Conservation (phyloP, 192 early-diverging fungal genomes). For the Linnemannia hyalina region DNA sequence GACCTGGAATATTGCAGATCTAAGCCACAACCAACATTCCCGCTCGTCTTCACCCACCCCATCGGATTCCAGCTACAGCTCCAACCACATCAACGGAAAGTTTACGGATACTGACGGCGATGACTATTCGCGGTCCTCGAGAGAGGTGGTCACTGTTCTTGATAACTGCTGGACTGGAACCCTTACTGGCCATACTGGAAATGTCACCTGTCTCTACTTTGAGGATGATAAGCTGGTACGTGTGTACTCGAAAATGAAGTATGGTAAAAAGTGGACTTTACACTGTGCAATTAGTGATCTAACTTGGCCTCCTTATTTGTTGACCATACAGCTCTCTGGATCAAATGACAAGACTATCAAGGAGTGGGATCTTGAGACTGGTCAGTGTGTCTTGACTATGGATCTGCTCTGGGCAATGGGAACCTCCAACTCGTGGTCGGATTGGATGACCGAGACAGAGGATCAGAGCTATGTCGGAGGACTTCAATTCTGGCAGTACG, state of each 20-base stretch:
- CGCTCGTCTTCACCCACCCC: conserved; percentile 46
- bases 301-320: not conserved
- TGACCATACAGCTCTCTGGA: conserved; percentile 74
- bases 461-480: conserved; percentile 73
- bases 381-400: conserved; percentile 73
- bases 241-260: conserved; percentile 5
- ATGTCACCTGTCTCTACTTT: conserved; percentile 65
- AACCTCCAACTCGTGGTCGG: conserved; percentile 39
- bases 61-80: conserved; percentile 35
- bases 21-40: conserved; percentile 35
- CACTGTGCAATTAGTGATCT: not conserved
- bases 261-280: not conserved
- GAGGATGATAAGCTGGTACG: conserved; percentile 68
- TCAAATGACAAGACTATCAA: conserved; percentile 82
- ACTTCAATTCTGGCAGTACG: conserved; percentile 81
- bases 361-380: conserved; percentile 82
- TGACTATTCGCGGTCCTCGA: conserved; percentile 33
- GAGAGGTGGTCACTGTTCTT: conserved; percentile 34
- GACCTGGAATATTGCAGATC: conserved; percentile 45
- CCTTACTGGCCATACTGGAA: conserved; percentile 61
- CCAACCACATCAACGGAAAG: conserved; percentile 29
- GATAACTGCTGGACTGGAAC: conserved; percentile 54
- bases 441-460: conserved; percentile 37
- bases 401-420: conserved; percentile 78
- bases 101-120: conserved; percentile 25